Conservation (phyloP, 2,329 filamentous ascomycete species). For the Sclerotinia spermophila region DNA sequence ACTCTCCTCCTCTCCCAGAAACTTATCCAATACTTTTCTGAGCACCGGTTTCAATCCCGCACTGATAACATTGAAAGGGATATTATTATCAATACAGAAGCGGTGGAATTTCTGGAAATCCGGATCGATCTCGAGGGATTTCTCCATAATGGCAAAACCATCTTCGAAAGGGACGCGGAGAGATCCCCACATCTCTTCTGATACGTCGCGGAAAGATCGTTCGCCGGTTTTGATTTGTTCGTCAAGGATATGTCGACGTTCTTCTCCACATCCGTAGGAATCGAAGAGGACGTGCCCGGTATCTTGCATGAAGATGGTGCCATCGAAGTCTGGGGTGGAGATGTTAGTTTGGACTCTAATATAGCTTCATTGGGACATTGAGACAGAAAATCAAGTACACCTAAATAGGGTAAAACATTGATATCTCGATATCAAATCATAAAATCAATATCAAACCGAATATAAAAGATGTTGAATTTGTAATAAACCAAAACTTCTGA, state of each 20-base stretch:
- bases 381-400: neutral
- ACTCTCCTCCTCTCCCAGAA: slow-evolving; percentile 51
- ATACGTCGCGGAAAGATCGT: slow-evolving; percentile 65
- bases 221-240: slow-evolving; percentile 62
- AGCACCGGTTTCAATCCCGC: slow-evolving; percentile 64
- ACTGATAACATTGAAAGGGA: slow-evolving; percentile 67
- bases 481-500: neutral
- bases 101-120: slow-evolving; percentile 62
- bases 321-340: slow-evolving; percentile 57
- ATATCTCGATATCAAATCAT: neutral
- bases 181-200: slow-evolving; percentile 68
- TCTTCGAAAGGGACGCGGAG: slow-evolving; percentile 64
- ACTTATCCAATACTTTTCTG: slow-evolving; percentile 58
- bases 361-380: neutral
- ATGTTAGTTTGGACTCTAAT: slow-evolving; percentile 18
- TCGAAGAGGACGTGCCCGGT: slow-evolving; percentile 68
- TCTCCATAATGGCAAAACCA: slow-evolving; percentile 62
- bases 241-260: slow-evolving; percentile 54
- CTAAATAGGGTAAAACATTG: neutral
- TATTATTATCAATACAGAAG: slow-evolving; percentile 59
- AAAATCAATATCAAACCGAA: neutral
- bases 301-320: slow-evolving; percentile 69
- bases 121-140: slow-evolving; percentile 58
- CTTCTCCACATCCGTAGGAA: slow-evolving; percentile 57
- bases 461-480: neutral